A percentile compares a stretch with the other conserved stretches of the same genome.
Conservation (phyloP, 768 basidiomycete genomes). For the Pisolithus microcarpus region DNA sequence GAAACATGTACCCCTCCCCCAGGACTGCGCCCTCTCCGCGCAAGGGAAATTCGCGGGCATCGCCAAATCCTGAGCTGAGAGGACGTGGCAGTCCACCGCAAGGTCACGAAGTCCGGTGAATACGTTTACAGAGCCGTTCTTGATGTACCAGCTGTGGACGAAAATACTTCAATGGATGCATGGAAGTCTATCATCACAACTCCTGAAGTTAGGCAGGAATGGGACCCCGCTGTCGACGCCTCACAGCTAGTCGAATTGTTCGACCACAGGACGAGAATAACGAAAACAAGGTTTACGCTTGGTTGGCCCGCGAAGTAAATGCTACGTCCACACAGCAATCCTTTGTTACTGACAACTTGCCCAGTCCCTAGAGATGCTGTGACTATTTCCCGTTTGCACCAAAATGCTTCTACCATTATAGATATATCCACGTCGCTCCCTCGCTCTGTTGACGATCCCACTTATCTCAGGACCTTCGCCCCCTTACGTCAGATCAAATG, state of each 20-base stretch:
- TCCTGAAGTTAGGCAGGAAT: constrained; percentile 81
- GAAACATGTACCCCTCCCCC: constrained; percentile 63
- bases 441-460: constrained; percentile 82
- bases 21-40: constrained; percentile 34
- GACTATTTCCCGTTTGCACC: constrained; percentile 82
- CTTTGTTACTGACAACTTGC: constrained; percentile 2
- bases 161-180: constrained; percentile 55
- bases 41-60: constrained; percentile 56
- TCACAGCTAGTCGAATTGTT: constrained; percentile 79
- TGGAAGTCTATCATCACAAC: constrained; percentile 80
- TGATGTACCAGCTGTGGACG: constrained; percentile 62
- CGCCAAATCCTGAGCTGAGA: constrained; percentile 51
- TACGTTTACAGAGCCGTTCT: constrained; percentile 75
- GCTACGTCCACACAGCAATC: neutral
- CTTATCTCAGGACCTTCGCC: constrained; percentile 87
- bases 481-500: constrained; percentile 85
- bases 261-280: constrained; percentile 78
- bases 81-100: constrained; percentile 76
- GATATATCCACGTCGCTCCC: constrained; percentile 93
- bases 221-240: constrained; percentile 91
- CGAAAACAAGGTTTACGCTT: constrained; percentile 83
- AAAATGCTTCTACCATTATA: constrained; percentile 75
- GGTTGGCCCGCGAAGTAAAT: constrained; percentile 97
- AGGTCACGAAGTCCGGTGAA: constrained; percentile 60
- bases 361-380: constrained; percentile 88